Percentiles rank a stretch among this genome's conserved stretches.
Conservation (phyloP, 2,329 filamentous ascomycete species). For the Conoideocrella luteorostrata region DNA sequence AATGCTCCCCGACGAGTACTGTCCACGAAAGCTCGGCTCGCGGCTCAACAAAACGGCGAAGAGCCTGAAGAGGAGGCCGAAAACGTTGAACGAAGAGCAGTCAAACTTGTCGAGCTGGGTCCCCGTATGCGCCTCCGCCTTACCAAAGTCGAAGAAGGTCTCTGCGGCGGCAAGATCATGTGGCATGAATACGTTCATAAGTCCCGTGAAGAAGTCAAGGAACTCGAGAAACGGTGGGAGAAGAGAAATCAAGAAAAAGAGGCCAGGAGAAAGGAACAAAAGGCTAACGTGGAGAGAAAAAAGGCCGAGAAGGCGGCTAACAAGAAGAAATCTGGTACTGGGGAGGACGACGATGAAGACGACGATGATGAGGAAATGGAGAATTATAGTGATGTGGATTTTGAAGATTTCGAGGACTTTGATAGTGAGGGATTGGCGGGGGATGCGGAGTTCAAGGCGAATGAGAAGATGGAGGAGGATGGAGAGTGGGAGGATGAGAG, state of each 20-base stretch:
- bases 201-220: conserved; percentile 66
- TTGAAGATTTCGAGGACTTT: conserved; percentile 45
- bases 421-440: conserved; percentile 46
- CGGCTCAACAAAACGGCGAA: conserved; percentile 30
- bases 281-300: conserved; percentile 86
- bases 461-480: conserved; percentile 42
- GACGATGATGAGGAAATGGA: conserved; percentile 36
- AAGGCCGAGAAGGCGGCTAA: conserved; percentile 41
- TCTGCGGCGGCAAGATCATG: conserved; percentile 86
- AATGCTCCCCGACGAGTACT: conserved; percentile 57
- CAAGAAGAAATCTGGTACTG: conserved; percentile 29
- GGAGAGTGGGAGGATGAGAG: conserved; percentile 48
- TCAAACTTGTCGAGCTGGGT: conserved; percentile 88
- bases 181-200: conserved; percentile 97
- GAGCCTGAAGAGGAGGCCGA: conserved; percentile 43
- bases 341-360: conserved; percentile 28
- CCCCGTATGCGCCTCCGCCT: conserved; percentile 83
- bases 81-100: conserved; percentile 73
- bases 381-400: conserved; percentile 38
- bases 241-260: conserved; percentile 74
- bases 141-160: conserved; percentile 92
- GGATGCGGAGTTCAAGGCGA: conserved; percentile 42
- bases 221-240: conserved; percentile 79
- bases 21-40: conserved; percentile 42
- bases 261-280: conserved; percentile 72